Evolutionary conservation across 768 basidiomycete species (phyloP).

Genomic region (Leccinum aurantiacum): DNA sequence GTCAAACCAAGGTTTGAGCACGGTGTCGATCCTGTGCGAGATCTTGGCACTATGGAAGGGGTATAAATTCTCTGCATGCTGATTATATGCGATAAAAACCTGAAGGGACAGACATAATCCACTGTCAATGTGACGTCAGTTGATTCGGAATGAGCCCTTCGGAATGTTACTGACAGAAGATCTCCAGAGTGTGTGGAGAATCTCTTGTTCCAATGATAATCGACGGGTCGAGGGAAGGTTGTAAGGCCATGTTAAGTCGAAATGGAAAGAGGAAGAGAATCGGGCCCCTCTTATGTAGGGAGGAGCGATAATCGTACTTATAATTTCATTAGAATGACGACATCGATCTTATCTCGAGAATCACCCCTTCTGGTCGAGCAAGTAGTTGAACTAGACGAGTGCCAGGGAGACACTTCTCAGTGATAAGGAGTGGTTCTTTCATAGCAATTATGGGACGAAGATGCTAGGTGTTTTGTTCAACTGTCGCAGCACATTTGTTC

Average conservation of each 20-base stretch:
- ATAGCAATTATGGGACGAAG: too few relatives aligned
- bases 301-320: not conserved
- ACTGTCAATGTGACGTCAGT: constrained; percentile 41
- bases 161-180: constrained; percentile 58
- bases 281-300: not conserved
- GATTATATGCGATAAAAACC: constrained; percentile 35
- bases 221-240: constrained; percentile 67
- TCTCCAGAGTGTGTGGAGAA: constrained; percentile 67
- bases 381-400: too few relatives aligned
- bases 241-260: constrained; percentile 61
- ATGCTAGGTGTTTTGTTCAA: too few relatives aligned
- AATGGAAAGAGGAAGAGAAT: not conserved
- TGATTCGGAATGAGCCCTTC: not conserved
- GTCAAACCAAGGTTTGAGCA: constrained; percentile 46
- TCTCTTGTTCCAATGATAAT: constrained; percentile 54
- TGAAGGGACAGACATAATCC: constrained; percentile 87
- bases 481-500: too few relatives aligned
- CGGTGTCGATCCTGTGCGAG: constrained; percentile 53
- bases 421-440: too few relatives aligned
- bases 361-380: too few relatives aligned
- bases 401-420: too few relatives aligned
- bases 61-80: not conserved
- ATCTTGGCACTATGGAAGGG: constrained; percentile 52
- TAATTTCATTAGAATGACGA: constrained; percentile 5
- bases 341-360: not conserved